These are phyloP conservation scores for Rutstroemia sp. DNA, from an alignment of 2,329 filamentous ascomycete species.

Conservation along the genomic window DNA sequence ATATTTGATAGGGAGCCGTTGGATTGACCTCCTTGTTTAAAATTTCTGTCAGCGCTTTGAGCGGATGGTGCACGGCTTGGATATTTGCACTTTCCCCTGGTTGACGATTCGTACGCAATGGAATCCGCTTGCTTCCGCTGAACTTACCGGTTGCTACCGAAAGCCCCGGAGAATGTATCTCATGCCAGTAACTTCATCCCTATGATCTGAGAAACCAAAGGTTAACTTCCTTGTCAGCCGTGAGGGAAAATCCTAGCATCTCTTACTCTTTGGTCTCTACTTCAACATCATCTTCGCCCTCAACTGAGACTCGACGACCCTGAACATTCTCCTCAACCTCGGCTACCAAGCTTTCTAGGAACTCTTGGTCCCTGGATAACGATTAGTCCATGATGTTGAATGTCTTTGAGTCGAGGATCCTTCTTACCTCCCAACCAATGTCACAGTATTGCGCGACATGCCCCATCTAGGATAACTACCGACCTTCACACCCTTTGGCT, in stretches of 20 bases:
- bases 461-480: constrained; percentile 94
- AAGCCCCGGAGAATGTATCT: neutral
- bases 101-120: no score
- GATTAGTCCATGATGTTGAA: neutral
- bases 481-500: constrained; percentile 76
- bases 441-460: constrained; percentile 81
- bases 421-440: constrained; percentile 61
- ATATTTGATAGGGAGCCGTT: no score
- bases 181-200: no score
- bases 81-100: no score
- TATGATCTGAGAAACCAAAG: constrained; percentile 4
- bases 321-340: constrained; percentile 74
- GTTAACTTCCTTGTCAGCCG: neutral
- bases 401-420: neutral
- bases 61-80: no score
- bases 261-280: constrained; percentile 13
- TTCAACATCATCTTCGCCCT: constrained; percentile 60
- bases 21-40: no score
- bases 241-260: neutral
- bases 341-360: constrained; percentile 67
- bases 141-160: neutral
- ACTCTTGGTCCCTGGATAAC: constrained; percentile 55
- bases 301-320: constrained; percentile 60
- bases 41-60: no score
- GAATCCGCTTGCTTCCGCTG: no score